Percentiles rank a stretch among this genome's conserved stretches.
Evolutionary conservation across 106 monocot species (phyloP).

Genomic region (Alisma plantagoaquatica): DNA sequence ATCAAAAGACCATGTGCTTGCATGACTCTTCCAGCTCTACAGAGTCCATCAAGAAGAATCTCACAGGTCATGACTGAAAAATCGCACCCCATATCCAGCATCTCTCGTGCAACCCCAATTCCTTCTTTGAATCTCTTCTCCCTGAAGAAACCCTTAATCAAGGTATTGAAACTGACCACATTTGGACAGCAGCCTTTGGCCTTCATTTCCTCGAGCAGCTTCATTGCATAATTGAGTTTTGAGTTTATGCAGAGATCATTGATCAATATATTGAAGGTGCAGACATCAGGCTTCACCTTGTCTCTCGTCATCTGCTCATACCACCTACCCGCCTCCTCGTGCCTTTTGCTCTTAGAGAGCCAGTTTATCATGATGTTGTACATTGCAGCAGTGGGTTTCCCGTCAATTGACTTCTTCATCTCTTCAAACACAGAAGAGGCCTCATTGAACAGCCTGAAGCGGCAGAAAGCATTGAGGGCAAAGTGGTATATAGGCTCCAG

Average conservation of each 20-base stretch:
- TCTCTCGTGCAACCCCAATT: conserved; percentile 54
- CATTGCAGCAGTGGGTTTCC: conserved; percentile 15
- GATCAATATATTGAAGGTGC: conserved; percentile 74
- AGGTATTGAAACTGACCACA: conserved; percentile 71
- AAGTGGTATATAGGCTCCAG: conserved; percentile 33
- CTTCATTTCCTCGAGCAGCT: conserved; percentile 61
- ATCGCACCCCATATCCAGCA: conserved; percentile 60
- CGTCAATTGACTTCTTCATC: conserved; percentile 33
- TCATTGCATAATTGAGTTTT: conserved; percentile 26
- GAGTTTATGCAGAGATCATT: conserved; percentile 20
- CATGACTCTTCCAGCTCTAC: conserved; percentile 15
- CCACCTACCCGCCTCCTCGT: conserved; percentile 23
- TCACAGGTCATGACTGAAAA: conserved; percentile 53
- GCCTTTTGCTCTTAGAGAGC: conserved; percentile 14
- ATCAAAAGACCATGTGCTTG: conserved; percentile 45
- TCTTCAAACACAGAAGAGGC: conserved; percentile 27
- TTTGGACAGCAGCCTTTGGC: conserved; percentile 34
- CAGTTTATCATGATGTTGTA: conserved; percentile 62
- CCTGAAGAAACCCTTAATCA: conserved; percentile 56
- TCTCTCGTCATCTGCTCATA: conserved; percentile 44
- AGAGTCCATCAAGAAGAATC: conserved; percentile 60
- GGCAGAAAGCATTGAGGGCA: conserved; percentile 39
- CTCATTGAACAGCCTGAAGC: conserved; percentile 26
- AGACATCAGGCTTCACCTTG: conserved; percentile 48
- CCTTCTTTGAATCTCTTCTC: conserved; percentile 45